Base-by-base conservation (phyloP, 2,329 filamentous ascomycete genomes). In the Curvularia eragrostidis region DNA sequence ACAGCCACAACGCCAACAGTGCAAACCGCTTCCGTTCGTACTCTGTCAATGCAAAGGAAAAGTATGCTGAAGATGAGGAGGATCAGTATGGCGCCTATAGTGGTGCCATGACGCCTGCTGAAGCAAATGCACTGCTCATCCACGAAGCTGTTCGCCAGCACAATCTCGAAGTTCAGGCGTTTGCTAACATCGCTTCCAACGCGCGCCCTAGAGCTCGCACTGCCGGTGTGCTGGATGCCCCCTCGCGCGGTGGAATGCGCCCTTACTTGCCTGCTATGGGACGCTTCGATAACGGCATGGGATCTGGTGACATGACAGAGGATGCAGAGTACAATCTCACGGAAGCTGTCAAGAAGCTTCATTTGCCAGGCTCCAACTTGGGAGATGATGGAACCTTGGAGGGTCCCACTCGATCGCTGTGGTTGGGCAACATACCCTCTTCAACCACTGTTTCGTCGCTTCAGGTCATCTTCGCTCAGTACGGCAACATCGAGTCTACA, bases 41-140 rank as follows among this genome's bases (percentile, higher is more conserved):
- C 77, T 99, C 95, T 0, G 95, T 99, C 64, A 99, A 99, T 77
- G 96, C 96, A 54, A 97, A 96, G 78, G 94, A 98, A 75, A 96
- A 95, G 76, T 98, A 98, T 70, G 93, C 91, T 2, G 92, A 96
- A 68, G 93, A 96, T 51, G 89, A 93, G 24, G 90, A 93, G 59
- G 89, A 91, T 15, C 91, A 90, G 59, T 87, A 87, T 70, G 82
- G 83, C 43, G 79, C 80, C 50, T 85, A 86, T 62, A 87, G 85
- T 52, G 86, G 87, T 23, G 81, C 82, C 3, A 75, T 87, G 61
- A 88, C 86, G 1, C 86, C 87, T 15, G 83, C 84, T 18, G 83
- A 83, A 42, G 84, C 85, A 30, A 84, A 84, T 50, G 84, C 86
- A 44, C 80, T 86, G 46, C 83, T 85, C 53, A 87, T 88, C 12